Conservation (phyloP, 129 eudicot genomes). For the Centaurea solstitialis region DNA sequence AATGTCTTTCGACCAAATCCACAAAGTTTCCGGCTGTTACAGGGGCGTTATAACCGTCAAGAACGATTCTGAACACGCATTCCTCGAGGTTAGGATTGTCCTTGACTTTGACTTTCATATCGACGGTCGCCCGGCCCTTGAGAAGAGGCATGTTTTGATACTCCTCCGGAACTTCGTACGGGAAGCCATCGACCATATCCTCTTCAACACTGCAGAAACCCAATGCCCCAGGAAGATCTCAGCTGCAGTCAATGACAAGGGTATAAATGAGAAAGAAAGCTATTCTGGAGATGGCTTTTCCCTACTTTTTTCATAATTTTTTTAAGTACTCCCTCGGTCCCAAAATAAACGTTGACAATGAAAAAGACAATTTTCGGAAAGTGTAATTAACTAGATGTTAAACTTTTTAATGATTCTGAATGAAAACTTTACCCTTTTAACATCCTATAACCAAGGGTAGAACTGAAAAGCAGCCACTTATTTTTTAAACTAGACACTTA, state of each 20-base stretch:
- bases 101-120: conserved; percentile 98
- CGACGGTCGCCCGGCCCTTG: conserved; percentile 96
- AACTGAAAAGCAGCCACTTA: background rate
- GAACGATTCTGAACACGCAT: conserved; percentile 82
- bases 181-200: conserved; percentile 98
- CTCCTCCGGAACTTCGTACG: conserved; percentile 94
- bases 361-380: background rate
- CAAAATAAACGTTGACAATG: background rate
- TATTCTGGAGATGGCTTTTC: conserved; percentile 35
- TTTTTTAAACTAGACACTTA: background rate
- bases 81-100: conserved; percentile 91
- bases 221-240: conserved; percentile 99
- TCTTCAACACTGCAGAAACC: conserved; percentile 99
- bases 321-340: background rate
- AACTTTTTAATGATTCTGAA: background rate
- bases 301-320: background rate
- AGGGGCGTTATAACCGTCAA: conserved; percentile 97
- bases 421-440: background rate
- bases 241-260: conserved; percentile 99
- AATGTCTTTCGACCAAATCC: conserved; percentile 96
- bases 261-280: conserved; percentile 74
- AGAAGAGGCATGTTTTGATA: conserved; percentile 87
- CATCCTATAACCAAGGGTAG: background rate
- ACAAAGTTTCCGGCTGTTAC: conserved; percentile 96
- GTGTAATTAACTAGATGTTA: background rate